These are phyloP conservation scores for Gentiana dahurica DNA, from an alignment of 257 asterid species.

Conservation along the genomic window DNA sequence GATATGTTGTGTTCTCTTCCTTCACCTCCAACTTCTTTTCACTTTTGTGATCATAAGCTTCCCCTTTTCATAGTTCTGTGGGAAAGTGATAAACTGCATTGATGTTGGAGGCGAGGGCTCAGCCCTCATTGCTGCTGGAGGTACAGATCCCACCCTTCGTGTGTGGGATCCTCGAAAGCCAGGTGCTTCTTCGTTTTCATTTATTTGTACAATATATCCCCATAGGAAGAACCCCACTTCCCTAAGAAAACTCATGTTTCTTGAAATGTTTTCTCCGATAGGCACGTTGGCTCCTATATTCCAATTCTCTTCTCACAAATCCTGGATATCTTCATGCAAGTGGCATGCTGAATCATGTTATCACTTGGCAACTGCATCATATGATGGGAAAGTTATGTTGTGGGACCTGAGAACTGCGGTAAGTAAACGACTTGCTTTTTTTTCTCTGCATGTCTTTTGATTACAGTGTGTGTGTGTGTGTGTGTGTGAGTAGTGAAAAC, in stretches of 20 bases:
- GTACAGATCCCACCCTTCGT: conserved; percentile 75
- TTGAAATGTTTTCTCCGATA: conserved; percentile 15
- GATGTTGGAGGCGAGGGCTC: conserved; percentile 97
- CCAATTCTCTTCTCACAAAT: conserved; percentile 75
- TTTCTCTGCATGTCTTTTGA: conserved; percentile 1
- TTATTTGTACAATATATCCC: neutral
- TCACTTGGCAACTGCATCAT: conserved; percentile 84
- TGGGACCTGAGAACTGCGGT: conserved; percentile 99
- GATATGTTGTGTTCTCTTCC: conserved; percentile 1
- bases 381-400: conserved; percentile 94
- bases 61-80: conserved; percentile 36
- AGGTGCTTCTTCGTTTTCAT: conserved; percentile 25
- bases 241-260: neutral
- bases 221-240: neutral
- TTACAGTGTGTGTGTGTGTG: too few species aligned
- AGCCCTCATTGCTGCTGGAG: conserved; percentile 75
- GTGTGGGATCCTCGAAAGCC: conserved; percentile 99
- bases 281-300: conserved; percentile 72
- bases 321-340: conserved; percentile 96
- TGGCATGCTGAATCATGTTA: conserved; percentile 88
- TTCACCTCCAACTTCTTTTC: neutral
- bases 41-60: conserved; percentile 2
- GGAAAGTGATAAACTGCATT: conserved; percentile 76
- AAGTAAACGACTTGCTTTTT: conserved; percentile 8
- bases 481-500: too few species aligned